Percentiles rank a stretch among this genome's conserved stretches.
Evolutionary conservation across 371 early-diverging fungal genomes (phyloP).

Genomic region (Saksenaea oblongispora): DNA sequence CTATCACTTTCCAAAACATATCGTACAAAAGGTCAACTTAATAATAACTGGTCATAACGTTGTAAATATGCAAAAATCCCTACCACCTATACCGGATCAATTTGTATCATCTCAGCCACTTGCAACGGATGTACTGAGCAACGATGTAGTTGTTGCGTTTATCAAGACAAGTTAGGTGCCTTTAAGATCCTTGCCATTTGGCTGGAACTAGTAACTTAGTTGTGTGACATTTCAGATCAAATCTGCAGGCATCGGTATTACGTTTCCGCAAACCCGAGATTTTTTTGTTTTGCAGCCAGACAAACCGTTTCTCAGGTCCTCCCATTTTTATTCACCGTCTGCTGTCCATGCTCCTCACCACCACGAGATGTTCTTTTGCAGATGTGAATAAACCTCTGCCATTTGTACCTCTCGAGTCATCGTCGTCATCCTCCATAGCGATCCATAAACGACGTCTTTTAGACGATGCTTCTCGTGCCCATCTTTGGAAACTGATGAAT

Average conservation of each 20-base stretch:
- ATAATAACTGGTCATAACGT: no score
- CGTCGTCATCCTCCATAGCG: neutral
- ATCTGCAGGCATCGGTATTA: neutral
- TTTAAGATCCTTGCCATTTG: no score
- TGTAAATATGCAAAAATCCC: no score
- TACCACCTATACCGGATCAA: no score
- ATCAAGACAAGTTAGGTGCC: no score
- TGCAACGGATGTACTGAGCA: no score
- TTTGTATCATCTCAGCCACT: no score
- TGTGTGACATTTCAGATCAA: neutral
- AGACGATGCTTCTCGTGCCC: conserved; percentile 32
- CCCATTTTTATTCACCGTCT: neutral
- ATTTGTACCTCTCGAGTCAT: neutral
- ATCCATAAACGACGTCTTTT: neutral
- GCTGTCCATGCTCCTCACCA: neutral
- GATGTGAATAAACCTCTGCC: neutral
- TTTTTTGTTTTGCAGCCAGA: neutral
- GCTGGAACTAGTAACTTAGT: no score
- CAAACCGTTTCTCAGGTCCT: neutral
- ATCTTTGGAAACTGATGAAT: conserved; percentile 23
- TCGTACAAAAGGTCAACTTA: no score
- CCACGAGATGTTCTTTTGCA: neutral
- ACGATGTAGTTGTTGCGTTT: no score
- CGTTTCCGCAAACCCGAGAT: neutral
- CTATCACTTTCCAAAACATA: no score